Evolutionary conservation across 2,329 filamentous ascomycete species (phyloP), one percentile per base, ranked within the genome.

Genomic region (Phialophora verrucosa): DNA sequence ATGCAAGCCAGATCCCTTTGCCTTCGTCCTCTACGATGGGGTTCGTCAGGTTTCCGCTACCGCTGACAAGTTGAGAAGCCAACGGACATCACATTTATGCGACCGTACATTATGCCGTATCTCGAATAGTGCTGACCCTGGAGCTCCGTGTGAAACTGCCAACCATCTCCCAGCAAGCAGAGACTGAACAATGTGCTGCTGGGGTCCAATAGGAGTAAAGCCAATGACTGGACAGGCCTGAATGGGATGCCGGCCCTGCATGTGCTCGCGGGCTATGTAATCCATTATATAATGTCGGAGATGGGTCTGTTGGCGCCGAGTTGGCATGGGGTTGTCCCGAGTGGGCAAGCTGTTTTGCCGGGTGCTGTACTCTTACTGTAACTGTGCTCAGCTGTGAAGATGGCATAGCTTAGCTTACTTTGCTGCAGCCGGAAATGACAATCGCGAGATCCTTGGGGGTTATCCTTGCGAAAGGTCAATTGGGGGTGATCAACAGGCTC

Each of bases 281-380:
- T 29, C 38, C 42, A 44, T 59, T 59, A 59, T 31, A 50, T 59
- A 59, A 59, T 59, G 57, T 23, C 49, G 49, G 49, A 51, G 20
- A 27, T 23, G 49, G 49, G 49, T 25, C 49, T 10, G 10, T 27
- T 27, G 27, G 3, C 27, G 4, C 27, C 27, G 27, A 27, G 27
- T 27, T 51, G 49, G 44, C 49, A 29, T 17, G 7, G 2, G 38
- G 35, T 42, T 17, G 14, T 10, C 35, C 38, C 6, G 17, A 44
- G 38, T 44, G 38, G 38, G 38, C 38, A 44, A 44, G 38, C 38
- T 8, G 38, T 44, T 12, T 27, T 27, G 27, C 27, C 2, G 4
- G 27, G 27, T 27, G 27, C 27, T 27, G 27, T 27, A 27, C 27
- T 27, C 23, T 27, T 4, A 2, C 25, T 4, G 4, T 51, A 51